Evolutionary conservation across 805 yeast species (phyloP), one percentile per base, ranked within the genome.

Genomic region (Spathaspora boniae): DNA sequence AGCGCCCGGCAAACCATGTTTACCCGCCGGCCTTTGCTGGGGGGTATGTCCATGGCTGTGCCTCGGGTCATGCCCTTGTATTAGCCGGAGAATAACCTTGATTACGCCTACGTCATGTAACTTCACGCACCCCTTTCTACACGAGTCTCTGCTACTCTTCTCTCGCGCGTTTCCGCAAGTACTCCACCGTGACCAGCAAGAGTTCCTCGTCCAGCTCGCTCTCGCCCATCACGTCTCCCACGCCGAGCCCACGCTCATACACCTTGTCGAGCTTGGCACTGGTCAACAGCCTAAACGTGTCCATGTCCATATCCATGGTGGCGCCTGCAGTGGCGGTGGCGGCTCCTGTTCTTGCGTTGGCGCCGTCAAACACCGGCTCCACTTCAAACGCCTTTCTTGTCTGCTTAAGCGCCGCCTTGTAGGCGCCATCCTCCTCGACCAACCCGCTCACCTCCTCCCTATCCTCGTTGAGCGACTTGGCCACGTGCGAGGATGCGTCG

Each of bases 401-500:
- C 21, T 58, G 60, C n/a, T 42, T 49, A 22, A 60, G 41, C n/a
- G 43, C 38, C 6, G 43, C 36, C 11, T 46, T 45, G 41, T 49
- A 65, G 1, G 53, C 54, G 21, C 50, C 48, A 40, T 66, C 70
- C 32, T 64, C 67, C 6, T 53, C 56, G 14, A 65, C 29, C 5
- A 66, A 44, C 17, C 42, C 43, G 22, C 46, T 38, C 7, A 67
- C 62, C 37, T 66, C 73, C 30, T 62, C 66, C 33, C 64, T 62
- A 39, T 67, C 72, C 41, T 66, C 72, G 31, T 62, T 65, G 31
- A 60, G 61, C 4, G 66, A 55, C 42, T 59, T 65, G 33, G 60
- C 66, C 2, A 63, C 55, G 37, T 54, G 66, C 39, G 58, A 45
- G 8, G 51, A 48, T 41, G 60, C 64, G 38, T 66, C 71, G 7